Conservation (phyloP, 2,329 filamentous ascomycete species). For the Sphaerostilbella broomeana region DNA sequence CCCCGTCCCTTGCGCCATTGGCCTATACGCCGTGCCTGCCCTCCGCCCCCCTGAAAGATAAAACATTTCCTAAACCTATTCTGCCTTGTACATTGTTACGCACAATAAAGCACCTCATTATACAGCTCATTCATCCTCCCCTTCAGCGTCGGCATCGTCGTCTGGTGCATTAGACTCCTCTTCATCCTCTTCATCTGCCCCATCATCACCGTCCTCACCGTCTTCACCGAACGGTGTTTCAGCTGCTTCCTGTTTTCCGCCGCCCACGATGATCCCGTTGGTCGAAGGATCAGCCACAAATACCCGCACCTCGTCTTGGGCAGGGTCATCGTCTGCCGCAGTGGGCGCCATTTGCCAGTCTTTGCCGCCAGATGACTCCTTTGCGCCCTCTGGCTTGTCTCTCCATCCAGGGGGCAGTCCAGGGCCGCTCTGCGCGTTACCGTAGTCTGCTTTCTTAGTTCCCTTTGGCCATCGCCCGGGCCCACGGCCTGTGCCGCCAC, state of each 20-base stretch:
- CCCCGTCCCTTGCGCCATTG: not conserved
- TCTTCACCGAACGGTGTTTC: not conserved
- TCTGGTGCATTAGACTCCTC: slow-evolving; percentile 17
- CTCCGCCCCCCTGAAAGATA: not conserved
- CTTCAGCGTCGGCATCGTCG: slow-evolving; percentile 30
- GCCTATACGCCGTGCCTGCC: slow-evolving; percentile 2
- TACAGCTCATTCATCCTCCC: slow-evolving; percentile 25
- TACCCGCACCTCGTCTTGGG: slow-evolving; percentile 29
- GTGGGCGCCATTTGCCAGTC: not conserved
- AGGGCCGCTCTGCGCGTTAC: slow-evolving; percentile 58
- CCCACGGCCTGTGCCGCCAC: slow-evolving; percentile 57
- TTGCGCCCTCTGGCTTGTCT: slow-evolving; percentile 22
- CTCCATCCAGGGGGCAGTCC: slow-evolving; percentile 54
- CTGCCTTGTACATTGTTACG: not conserved
- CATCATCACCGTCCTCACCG: slow-evolving; percentile 8
- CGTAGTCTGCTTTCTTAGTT: slow-evolving; percentile 62
- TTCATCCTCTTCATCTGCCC: slow-evolving; percentile 20
- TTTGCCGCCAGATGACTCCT: not conserved
- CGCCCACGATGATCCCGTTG: slow-evolving; percentile 18
- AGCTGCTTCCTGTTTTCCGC: slow-evolving; percentile 8
- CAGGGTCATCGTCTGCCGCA: slow-evolving; percentile 19
- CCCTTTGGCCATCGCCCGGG: slow-evolving; percentile 62
- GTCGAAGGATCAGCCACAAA: slow-evolving; percentile 21
- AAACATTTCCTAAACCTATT: not conserved
- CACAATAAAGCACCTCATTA: not conserved